Conservation (phyloP, 345 rosid genomes). For the Eucalyptus decipiens region DNA sequence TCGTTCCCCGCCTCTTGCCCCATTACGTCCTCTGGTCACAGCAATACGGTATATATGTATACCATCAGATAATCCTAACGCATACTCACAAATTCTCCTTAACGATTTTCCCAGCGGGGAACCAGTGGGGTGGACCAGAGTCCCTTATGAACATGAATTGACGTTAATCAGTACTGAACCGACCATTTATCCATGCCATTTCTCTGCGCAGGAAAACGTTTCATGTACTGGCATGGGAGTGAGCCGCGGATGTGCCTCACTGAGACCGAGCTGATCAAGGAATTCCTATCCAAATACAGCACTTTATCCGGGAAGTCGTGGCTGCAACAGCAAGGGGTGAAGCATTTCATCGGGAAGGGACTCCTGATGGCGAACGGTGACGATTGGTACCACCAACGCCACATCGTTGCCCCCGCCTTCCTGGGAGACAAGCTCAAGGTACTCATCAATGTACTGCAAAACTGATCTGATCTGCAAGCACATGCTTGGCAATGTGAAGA, state of each 20-base stretch:
- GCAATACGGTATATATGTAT: slow-evolving; percentile 38
- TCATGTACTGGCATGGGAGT: slow-evolving; percentile 73
- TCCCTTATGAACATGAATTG: background rate
- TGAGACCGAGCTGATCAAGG: slow-evolving; percentile 72
- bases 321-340: slow-evolving; percentile 84
- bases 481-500: background rate
- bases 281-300: slow-evolving; percentile 55
- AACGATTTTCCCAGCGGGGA: background rate
- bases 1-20: slow-evolving; percentile 74
- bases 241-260: slow-evolving; percentile 84
- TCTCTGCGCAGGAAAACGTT: slow-evolving; percentile 55
- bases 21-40: slow-evolving; percentile 77
- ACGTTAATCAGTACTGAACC: background rate
- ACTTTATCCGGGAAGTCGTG: slow-evolving; percentile 75
- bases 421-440: slow-evolving; percentile 54
- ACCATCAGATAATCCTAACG: background rate
- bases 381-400: slow-evolving; percentile 42
- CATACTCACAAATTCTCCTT: no score
- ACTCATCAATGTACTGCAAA: background rate
- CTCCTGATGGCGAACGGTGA: slow-evolving; percentile 23
- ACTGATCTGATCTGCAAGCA: background rate
- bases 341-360: slow-evolving; percentile 79
- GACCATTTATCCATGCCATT: background rate
- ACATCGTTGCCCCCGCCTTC: slow-evolving; percentile 53
- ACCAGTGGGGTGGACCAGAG: background rate